These are phyloP conservation scores for Thalassiosira livingstoniorum DNA, from an alignment of 352 stramenopile species.

Conservation along the genomic window DNA sequence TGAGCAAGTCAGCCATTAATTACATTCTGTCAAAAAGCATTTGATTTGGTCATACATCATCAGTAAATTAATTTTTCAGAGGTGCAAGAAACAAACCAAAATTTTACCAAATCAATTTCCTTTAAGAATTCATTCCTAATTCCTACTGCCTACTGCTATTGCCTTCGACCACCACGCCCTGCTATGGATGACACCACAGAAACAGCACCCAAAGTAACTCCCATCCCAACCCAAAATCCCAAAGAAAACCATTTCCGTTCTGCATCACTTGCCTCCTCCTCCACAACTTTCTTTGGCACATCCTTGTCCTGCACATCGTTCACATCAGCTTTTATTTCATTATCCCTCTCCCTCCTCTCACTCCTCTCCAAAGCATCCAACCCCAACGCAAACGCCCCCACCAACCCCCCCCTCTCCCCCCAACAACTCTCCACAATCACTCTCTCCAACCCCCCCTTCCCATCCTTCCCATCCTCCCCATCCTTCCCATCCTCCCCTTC, in stretches of 20 bases:
- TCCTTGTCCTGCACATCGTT: not conserved
- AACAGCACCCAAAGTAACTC: not conserved
- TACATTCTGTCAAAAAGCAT: no score
- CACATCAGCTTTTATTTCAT: not conserved
- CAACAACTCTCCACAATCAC: slow-evolving; percentile 57
- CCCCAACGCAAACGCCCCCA: slow-evolving; percentile 35
- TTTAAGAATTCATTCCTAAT: no score
- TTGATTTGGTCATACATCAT: no score
- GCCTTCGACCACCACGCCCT: not conserved
- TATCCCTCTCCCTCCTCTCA: not conserved
- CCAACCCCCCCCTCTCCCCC: slow-evolving; percentile 24
- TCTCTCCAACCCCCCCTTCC: slow-evolving; percentile 55
- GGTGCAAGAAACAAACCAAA: no score
- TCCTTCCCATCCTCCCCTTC: slow-evolving; percentile 64
- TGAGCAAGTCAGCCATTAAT: no score
- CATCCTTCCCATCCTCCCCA: slow-evolving; percentile 39
- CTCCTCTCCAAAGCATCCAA: slow-evolving; percentile 22
- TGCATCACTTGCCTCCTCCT: not conserved
- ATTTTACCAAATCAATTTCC: no score
- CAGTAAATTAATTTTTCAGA: no score
- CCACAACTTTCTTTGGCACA: not conserved
- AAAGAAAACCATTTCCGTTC: slow-evolving; percentile 4
- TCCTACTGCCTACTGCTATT: not conserved
- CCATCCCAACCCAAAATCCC: slow-evolving; percentile 1
- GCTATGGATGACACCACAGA: not conserved